Evolutionary conservation across 2,329 filamentous ascomycete species (phyloP).

Genomic region (Colletotrichum eleusines): DNA sequence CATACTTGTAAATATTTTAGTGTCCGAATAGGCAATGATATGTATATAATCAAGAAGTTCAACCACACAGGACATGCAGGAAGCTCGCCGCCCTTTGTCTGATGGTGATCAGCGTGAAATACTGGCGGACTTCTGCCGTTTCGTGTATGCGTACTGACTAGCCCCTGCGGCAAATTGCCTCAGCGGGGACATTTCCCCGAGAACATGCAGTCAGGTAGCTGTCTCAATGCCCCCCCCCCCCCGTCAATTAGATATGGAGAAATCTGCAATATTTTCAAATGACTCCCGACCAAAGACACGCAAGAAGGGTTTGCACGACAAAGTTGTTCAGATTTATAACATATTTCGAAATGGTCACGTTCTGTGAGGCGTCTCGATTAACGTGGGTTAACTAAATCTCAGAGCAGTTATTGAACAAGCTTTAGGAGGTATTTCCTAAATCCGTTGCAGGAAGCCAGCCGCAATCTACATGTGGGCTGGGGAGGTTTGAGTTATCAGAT

Average conservation of each 20-base stretch:
- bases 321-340: too few relatives aligned
- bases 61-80: neutral
- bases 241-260: constrained; percentile 25
- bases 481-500: neutral
- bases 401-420: too few relatives aligned
- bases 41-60: neutral
- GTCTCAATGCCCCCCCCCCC: constrained; percentile 14
- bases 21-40: neutral
- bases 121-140: neutral
- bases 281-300: neutral
- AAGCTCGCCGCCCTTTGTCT: accelerated
- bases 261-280: constrained; percentile 8
- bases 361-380: too few relatives aligned
- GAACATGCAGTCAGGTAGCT: constrained; percentile 6
- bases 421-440: neutral
- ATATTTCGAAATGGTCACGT: too few relatives aligned
- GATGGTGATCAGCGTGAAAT: neutral
- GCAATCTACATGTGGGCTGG: accelerated
- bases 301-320: neutral
- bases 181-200: neutral
- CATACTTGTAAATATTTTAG: constrained; percentile 29
- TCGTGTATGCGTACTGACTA: neutral
- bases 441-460: neutral
- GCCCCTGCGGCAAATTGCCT: constrained; percentile 4
- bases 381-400: too few relatives aligned